Base-by-base conservation (phyloP, 202 grass and related monocot genomes). In the Panicum virgatum region DNA sequence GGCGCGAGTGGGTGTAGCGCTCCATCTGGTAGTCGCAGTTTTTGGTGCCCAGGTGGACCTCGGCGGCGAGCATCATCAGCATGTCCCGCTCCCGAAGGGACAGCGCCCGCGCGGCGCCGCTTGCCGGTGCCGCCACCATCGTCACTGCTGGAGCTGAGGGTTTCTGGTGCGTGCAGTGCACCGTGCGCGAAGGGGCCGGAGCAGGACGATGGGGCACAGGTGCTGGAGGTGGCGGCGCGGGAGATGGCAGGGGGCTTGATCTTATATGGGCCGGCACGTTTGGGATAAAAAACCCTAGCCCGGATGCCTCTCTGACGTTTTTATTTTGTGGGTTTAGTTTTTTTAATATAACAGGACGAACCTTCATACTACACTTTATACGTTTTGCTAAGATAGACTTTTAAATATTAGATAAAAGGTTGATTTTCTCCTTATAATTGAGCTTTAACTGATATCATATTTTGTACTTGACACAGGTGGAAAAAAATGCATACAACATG, bases 1-100 rank as follows among this genome's bases (percentile, higher is more conserved):
- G 84, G 57, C 96, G 88, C 86, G 90, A 90, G 85, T 64, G 90
- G 34, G 80, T 89, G 85, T 99, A 99, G n/a, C 96, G 96, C 80
- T 92, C 92, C 96, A 99, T 99, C 89, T 99, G 91, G 87, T 92
- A 99, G 68, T 99, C 93, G 85, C 93, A 99, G 80, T 99, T 99
- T 89, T 96, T 99, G 76, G 96, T 96, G 82, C 96, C 91, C 27
- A 99, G 91, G 80, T 96, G 93, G 64, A 94, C 93, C 26, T 96
- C 89, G 16, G 92, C 96, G 15, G 96, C 89, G n/a, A 96, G 89
- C 93, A 99, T 94, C 96, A 90, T 94, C 61, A 92, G 93, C 22
- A 96, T 71, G 77, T 94, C 92, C 69, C 86, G 76, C 87, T 99
- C 91, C 87, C 43, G 76, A 81, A 92, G 80, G 4, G 87, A 73